Evolutionary conservation across 108 stramenopile genomes (phyloP).

Genomic region (Nitzschia palea): DNA sequence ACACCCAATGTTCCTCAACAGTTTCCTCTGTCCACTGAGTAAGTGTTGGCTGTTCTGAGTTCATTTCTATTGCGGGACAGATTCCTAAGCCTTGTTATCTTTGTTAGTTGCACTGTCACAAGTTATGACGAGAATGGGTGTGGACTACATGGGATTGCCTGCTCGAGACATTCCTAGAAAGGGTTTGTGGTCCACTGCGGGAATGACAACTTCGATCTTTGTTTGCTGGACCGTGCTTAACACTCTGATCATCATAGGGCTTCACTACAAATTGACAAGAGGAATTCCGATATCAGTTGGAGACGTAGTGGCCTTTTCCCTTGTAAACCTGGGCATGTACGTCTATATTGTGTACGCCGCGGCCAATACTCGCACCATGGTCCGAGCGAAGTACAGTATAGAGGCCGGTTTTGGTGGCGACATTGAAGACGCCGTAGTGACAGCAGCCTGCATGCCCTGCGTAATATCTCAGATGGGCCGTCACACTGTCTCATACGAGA

Average conservation of each 20-base stretch:
- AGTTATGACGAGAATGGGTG: conserved; percentile 65
- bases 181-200: conserved; percentile 45
- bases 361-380: conserved; percentile 48
- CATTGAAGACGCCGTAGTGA: conserved; percentile 51
- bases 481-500: conserved; percentile 74
- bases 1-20: conserved; percentile 63
- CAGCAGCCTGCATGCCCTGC: conserved; percentile 69
- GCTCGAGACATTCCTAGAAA: conserved; percentile 30
- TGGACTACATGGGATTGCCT: conserved; percentile 64
- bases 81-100: neutral
- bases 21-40: conserved; percentile 69
- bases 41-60: conserved; percentile 20
- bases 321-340: conserved; percentile 51
- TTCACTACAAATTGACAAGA: conserved; percentile 37
- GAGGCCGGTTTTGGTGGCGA: conserved; percentile 37
- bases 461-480: conserved; percentile 76
- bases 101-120: conserved; percentile 63
- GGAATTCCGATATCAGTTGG: conserved; percentile 36
- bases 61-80: neutral
- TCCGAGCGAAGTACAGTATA: conserved; percentile 70
- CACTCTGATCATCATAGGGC: conserved; percentile 42
- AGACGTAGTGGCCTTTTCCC: conserved; percentile 39
- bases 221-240: conserved; percentile 69
- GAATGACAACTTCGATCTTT: conserved; percentile 55
- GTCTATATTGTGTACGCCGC: conserved; percentile 53